phyloP scores from a whole-genome alignment of 169 alveolate genomes.

The Amoebophrya sp. region DNA sequence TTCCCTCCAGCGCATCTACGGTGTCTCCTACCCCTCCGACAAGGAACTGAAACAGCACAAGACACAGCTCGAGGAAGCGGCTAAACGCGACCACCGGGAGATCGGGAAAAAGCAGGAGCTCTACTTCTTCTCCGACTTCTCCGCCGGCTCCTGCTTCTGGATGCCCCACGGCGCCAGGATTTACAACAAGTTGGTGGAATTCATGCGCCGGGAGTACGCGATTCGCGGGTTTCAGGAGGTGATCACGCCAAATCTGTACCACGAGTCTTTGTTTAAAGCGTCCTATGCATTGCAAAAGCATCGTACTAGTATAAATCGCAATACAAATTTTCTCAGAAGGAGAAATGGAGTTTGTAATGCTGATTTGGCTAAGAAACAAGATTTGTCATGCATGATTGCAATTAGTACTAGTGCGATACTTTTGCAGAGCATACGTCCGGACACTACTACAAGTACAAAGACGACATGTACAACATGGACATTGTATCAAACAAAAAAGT shows the following conservation, averaged over 20 bases:
- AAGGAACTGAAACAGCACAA: constrained; percentile 83
- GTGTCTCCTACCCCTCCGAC: constrained; percentile 92
- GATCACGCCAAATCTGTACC: constrained; percentile 90
- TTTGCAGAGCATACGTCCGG: constrained; percentile 99
- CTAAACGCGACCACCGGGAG: constrained; percentile 93
- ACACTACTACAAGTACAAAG: constrained; percentile 91
- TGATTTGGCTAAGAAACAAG: no score
- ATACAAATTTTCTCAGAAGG: no score
- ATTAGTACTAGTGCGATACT: no score
- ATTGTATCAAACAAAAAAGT: neutral
- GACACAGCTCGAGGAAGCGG: constrained; percentile 88
- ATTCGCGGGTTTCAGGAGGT: constrained; percentile 66
- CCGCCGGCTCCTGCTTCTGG: constrained; percentile 90
- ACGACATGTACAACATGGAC: constrained; percentile 57
- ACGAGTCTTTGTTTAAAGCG: constrained; percentile 83
- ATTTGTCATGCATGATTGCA: no score
- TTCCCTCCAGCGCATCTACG: constrained; percentile 95
- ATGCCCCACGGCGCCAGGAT: constrained; percentile 91
- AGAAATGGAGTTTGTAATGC: no score
- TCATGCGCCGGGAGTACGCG: constrained; percentile 79
- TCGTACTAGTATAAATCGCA: no score
- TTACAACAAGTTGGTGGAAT: constrained; percentile 86
- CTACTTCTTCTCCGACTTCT: constrained; percentile 76
- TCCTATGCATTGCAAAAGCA: no score
- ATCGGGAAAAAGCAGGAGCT: constrained; percentile 89